A percentile compares a stretch with the other conserved stretches of the same genome.
phyloP scores from a whole-genome alignment of 176 grass and related monocot genomes.

The Rhipidocladum racemiflorum region DNA sequence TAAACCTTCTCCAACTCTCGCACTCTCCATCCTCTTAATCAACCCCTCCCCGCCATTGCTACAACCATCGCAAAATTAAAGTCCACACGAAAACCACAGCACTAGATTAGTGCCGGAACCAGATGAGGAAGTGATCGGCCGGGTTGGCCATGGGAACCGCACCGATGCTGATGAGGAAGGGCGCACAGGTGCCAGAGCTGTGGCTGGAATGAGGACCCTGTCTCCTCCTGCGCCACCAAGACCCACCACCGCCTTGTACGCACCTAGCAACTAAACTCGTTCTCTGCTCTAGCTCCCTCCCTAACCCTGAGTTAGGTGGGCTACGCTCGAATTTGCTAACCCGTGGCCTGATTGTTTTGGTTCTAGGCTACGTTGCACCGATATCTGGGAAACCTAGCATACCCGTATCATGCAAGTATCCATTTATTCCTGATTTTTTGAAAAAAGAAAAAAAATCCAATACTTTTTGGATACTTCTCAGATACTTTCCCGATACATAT shows the following conservation, averaged over 20 bases:
- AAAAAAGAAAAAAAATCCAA: too few species aligned
- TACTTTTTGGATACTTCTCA: too few species aligned
- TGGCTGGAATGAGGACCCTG: neutral
- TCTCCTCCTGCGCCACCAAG: constrained; percentile 23
- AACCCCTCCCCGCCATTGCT: neutral
- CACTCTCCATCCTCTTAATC: neutral
- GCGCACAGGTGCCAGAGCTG: constrained; percentile 3
- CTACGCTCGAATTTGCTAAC: neutral
- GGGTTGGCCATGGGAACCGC: neutral
- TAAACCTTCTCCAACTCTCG: constrained; percentile 9
- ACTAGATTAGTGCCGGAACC: neutral
- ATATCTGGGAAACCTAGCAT: too few species aligned
- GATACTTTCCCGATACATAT: too few species aligned
- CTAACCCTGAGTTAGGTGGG: neutral
- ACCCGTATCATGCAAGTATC: too few species aligned
- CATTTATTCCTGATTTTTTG: too few species aligned
- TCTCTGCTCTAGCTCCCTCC: neutral
- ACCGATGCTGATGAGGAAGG: constrained; percentile 27
- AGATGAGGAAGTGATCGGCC: neutral
- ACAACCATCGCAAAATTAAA: neutral
- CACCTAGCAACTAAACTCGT: neutral
- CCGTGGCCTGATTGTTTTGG: neutral
- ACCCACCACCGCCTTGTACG: constrained; percentile 24
- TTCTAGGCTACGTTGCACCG: too few species aligned
- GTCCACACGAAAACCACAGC: neutral